Base-by-base conservation (phyloP, 2,329 filamentous ascomycete species). In the Colletotrichum musicola region DNA sequence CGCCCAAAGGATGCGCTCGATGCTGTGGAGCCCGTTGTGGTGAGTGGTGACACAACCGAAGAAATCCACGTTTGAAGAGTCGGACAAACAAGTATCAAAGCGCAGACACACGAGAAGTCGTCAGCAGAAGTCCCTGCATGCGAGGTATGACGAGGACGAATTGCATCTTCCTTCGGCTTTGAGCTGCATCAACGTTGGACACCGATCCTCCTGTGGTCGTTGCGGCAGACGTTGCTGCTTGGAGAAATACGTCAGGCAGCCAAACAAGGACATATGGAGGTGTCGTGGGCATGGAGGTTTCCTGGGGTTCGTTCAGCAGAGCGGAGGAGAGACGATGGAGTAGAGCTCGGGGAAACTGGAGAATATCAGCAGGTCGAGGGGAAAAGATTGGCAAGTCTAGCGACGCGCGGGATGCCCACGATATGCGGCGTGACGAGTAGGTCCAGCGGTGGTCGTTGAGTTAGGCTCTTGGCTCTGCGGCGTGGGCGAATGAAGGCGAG, bases 391-490 rank as follows among this genome's bases (percentile, higher is more conserved):
- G 40, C 65, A 56, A 18, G 12, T n/a, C 38, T 16, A 53, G 55
- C 35, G 61, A 65, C 22, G 61, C 14, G 44, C 47, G 18, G 20
- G 18, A 20, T 42, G 20, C 38, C 18, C 30, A 20, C 27, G 22
- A 44, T 25, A 65, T 65, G 65, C 65, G 42, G 61, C 47, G 65
- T 68, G 65, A 68, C 65, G 49, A 65, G 54, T 22, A 42, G 65
- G 53, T 55, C 38, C 30, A 63, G n/a, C 42, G 30, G 61, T 54
- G 61, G 65, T 68, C 61, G 65, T 68, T 65, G 65, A 68, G 53
- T 68, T 68, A 68, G 62, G 54, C 61, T 68, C 65, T 68, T 68
- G 65, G 65, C 65, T 50, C 30, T 65, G n/a, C 6, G 13, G 22
- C 27, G 40, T 42, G 30, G 61, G 42, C 65, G 65, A 68, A 65